Conservation (phyloP, 148 eudicot species). For the Hydrangea macrophylla region DNA sequence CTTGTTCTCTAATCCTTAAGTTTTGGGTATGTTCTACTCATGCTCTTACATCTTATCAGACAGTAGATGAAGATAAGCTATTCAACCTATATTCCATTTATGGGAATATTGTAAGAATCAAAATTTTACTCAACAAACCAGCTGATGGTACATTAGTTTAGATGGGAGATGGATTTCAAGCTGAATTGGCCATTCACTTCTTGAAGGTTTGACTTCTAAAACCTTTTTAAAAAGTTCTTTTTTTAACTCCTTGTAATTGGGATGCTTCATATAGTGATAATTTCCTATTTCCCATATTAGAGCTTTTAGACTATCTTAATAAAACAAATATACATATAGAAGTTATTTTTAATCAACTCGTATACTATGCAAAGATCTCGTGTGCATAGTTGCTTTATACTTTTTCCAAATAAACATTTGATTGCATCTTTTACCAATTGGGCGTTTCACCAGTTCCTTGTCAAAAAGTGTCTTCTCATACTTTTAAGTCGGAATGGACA, state of each 20-base stretch:
- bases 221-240: neutral
- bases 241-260: neutral
- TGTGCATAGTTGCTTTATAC: neutral
- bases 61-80: too few relatives aligned
- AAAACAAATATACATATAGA: neutral
- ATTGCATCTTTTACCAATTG: neutral
- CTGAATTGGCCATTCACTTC: too few relatives aligned
- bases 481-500: neutral
- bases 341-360: neutral
- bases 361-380: neutral
- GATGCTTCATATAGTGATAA: neutral
- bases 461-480: neutral
- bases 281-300: neutral
- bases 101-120: too few relatives aligned
- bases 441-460: neutral
- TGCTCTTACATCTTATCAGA: too few relatives aligned
- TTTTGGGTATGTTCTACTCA: too few relatives aligned
- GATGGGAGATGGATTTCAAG: too few relatives aligned
- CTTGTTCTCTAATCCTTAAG: too few relatives aligned
- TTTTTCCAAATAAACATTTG: neutral
- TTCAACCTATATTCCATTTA: too few relatives aligned
- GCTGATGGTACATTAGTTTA: too few relatives aligned
- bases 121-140: too few relatives aligned
- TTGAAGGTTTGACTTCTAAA: slow-evolving; percentile 56
- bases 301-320: neutral